Evolutionary conservation across 2,329 filamentous ascomycete species (phyloP).

Genomic region (Aureobasidium sp.): DNA sequence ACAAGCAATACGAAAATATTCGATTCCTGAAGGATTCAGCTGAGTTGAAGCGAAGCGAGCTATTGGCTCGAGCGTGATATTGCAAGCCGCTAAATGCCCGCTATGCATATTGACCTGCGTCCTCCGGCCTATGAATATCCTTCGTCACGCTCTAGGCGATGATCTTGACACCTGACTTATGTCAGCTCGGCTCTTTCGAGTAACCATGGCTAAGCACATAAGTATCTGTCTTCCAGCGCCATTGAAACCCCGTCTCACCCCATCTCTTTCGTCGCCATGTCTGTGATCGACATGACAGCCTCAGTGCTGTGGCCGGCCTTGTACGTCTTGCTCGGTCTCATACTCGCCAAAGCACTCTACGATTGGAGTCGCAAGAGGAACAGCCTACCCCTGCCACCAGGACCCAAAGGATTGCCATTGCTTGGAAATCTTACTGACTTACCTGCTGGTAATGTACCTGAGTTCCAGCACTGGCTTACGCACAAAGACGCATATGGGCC

Average conservation of each 20-base stretch:
- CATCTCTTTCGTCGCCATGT: not conserved
- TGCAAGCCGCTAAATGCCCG: not conserved
- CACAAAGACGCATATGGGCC: constrained; percentile 31
- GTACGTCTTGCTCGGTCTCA: not conserved
- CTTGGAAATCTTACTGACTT: constrained; percentile 22
- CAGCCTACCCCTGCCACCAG: constrained; percentile 18
- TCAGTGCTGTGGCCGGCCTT: not conserved
- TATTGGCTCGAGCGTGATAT: not conserved
- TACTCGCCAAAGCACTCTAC: not conserved
- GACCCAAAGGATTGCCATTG: constrained; percentile 20
- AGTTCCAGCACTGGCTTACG: constrained; percentile 38
- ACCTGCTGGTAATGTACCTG: constrained; percentile 24
- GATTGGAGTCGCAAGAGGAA: not conserved
- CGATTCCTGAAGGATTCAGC: not conserved
- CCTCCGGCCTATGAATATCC: not conserved
- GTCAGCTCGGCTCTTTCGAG: not conserved
- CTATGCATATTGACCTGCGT: not conserved
- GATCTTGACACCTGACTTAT: not conserved
- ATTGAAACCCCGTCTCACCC: no score
- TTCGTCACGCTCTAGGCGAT: not conserved
- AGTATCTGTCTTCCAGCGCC: not conserved
- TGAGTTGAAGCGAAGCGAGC: not conserved
- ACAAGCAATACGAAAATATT: not conserved
- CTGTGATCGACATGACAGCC: not conserved
- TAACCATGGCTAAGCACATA: not conserved